Conservation (phyloP, 805 yeast genomes). For the Teunomyces stri region DNA sequence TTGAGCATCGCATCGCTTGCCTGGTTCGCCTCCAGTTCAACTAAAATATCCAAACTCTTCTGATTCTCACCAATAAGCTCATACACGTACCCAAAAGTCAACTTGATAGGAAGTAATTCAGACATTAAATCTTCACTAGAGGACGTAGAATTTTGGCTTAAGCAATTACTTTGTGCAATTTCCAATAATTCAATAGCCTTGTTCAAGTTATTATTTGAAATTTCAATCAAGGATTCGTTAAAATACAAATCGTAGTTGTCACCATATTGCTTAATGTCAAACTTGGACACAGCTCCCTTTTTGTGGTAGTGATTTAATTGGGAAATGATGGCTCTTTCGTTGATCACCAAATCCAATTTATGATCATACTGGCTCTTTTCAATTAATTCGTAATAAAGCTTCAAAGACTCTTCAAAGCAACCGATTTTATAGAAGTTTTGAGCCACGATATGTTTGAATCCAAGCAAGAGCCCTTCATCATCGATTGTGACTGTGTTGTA, state of each 20-base stretch:
- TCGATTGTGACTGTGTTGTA: slow-evolving; percentile 11
- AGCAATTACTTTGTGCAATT: slow-evolving; percentile 45
- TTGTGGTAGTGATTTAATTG: slow-evolving; percentile 32
- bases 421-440: slow-evolving; percentile 54
- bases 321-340: slow-evolving; percentile 67
- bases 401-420: slow-evolving; percentile 38
- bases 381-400: slow-evolving; percentile 44
- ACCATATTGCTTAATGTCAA: neutral
- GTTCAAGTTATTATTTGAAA: slow-evolving; percentile 39
- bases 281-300: slow-evolving; percentile 1
- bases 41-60: slow-evolving; percentile 36
- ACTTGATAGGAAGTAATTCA: slow-evolving; percentile 59
- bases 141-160: slow-evolving; percentile 34
- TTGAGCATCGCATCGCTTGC: slow-evolving; percentile 40
- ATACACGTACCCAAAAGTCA: slow-evolving; percentile 59
- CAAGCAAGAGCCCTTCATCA: slow-evolving; percentile 23
- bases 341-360: slow-evolving; percentile 52
- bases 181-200: slow-evolving; percentile 44
- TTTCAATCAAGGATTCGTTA: slow-evolving; percentile 53
- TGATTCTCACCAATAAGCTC: slow-evolving; percentile 31
- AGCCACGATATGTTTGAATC: slow-evolving; percentile 49
- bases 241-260: slow-evolving; percentile 53
- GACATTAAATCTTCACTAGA: slow-evolving; percentile 45
- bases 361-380: slow-evolving; percentile 41
- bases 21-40: slow-evolving; percentile 20